Evolutionary conservation across 768 basidiomycete genomes (phyloP), one percentile per base, ranked within the genome.

Genomic region (Hebeloma cylindrosporum): DNA sequence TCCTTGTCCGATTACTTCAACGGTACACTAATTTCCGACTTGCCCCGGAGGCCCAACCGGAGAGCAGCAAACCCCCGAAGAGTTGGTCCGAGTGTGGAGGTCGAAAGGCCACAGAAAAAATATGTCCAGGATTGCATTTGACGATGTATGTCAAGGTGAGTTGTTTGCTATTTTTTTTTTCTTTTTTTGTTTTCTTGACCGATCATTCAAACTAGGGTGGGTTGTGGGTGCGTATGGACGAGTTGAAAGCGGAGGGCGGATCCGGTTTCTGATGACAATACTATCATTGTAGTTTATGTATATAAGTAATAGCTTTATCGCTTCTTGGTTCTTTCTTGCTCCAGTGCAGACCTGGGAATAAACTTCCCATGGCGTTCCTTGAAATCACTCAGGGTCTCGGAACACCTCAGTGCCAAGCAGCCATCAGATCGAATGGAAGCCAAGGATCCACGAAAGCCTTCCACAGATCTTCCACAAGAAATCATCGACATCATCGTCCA

Each of bases 1-100:
- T 80, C 61, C 64, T 83, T 14, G 65, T 79, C 37, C 65, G 74
- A 7, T 58, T 82, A 1, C 54, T 83, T 7, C 81, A 83, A 55
- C 57, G 52, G 7, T 79, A 79, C 56, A 67, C 66, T 5, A 58
- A 60, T 0, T 61, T 83, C 40, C 54, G 57, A 3, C 60, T 81
- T n/a, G 71, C 69, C 2, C 75, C 78, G 27, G 61, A 67, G 7
- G 59, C 65, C 3, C n/a, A n/a, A n/a, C n/a, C n/a, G n/a, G n/a
- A n/a, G n/a, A n/a, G n/a, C 4, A 68, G 61, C 16, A 62, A 67
- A 0, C 59, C 61, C 20, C 72, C 73, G 2, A 76, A 77, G 0
- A 53, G 58, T 4, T 66, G 66, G 17, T 82, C 74, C 79, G 60
- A 56, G 31, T n/a, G 32, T 3, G 40, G 29, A 9, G 43, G 51